These are phyloP conservation scores for Leersia perrieri DNA, from an alignment of 176 grass and related monocot species.

Conservation along the genomic window DNA sequence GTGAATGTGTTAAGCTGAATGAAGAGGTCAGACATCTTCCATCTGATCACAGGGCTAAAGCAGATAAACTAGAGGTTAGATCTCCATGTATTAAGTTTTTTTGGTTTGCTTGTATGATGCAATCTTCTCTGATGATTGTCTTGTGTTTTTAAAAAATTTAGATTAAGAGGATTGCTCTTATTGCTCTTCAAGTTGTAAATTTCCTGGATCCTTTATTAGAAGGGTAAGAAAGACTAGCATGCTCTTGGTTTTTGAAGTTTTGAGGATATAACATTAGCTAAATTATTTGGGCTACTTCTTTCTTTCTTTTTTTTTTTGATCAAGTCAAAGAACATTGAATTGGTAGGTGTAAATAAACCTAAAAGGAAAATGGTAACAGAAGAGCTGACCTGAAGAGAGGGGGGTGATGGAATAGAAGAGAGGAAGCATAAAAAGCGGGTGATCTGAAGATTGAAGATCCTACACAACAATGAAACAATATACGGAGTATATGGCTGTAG, in stretches of 20 bases:
- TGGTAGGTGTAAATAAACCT: background rate
- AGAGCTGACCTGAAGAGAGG: background rate
- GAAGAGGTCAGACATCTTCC: constrained; percentile 72
- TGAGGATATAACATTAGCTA: background rate
- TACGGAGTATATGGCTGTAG: constrained; percentile 2
- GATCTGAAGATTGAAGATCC: background rate
- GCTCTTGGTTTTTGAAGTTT: background rate
- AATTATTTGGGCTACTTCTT: background rate
- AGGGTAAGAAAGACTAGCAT: constrained; percentile 28
- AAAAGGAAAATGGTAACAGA: background rate
- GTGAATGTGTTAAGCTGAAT: constrained; percentile 62
- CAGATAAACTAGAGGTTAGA: constrained; percentile 79
- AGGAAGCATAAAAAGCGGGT: background rate
- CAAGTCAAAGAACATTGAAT: background rate
- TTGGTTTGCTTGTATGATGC: background rate
- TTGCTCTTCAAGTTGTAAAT: constrained; percentile 55
- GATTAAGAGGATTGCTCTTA: constrained; percentile 77
- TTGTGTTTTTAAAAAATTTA: constrained; percentile 23
- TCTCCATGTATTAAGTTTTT: background rate
- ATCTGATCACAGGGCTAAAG: constrained; percentile 63
- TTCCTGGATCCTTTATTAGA: constrained; percentile 28
- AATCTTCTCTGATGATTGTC: background rate
- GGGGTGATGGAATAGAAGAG: background rate
- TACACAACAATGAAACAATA: background rate
- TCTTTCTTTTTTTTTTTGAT: background rate